A percentile compares a stretch with the other conserved stretches of the same genome.
Conservation (phyloP, 2,329 filamentous ascomycete species). For the Fusarium virguliforme region DNA sequence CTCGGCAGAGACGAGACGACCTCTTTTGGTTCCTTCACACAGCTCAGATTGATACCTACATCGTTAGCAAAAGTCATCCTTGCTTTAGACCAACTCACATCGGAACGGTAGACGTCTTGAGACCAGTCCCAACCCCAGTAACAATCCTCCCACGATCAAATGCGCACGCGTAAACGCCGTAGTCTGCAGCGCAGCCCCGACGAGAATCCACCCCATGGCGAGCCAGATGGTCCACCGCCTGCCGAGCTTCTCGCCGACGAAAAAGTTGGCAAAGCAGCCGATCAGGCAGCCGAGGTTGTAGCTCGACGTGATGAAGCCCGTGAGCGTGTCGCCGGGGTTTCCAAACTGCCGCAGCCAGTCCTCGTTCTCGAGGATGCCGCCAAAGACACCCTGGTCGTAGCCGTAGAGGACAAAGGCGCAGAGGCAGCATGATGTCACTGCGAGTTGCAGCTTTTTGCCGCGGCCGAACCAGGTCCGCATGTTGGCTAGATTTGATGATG, state of each 20-base stretch:
- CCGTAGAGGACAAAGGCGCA: slow-evolving; percentile 54
- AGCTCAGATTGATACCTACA: slow-evolving; percentile 55
- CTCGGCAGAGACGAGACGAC: slow-evolving; percentile 67
- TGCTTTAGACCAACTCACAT: not conserved
- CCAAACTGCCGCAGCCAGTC: slow-evolving; percentile 58
- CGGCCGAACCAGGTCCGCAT: slow-evolving; percentile 46
- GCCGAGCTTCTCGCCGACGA: slow-evolving; percentile 67
- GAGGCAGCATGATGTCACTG: slow-evolving; percentile 45
- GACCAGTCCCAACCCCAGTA: slow-evolving; percentile 65
- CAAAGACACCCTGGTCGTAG: slow-evolving; percentile 66
- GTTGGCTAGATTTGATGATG: not conserved
- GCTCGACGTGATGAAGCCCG: slow-evolving; percentile 50
- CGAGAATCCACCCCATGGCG: slow-evolving; percentile 70
- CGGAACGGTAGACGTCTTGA: slow-evolving; percentile 59
- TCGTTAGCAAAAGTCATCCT: not conserved
- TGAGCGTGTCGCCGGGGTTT: slow-evolving; percentile 45
- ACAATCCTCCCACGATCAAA: slow-evolving; percentile 65
- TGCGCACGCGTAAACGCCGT: slow-evolving; percentile 61
- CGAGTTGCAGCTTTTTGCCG: slow-evolving; percentile 43
- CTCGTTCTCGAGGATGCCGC: slow-evolving; percentile 62
- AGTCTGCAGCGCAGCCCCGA: slow-evolving; percentile 73
- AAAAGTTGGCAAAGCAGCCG: slow-evolving; percentile 60
- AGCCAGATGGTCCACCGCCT: slow-evolving; percentile 68
- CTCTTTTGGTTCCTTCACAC: slow-evolving; percentile 65
- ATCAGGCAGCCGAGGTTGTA: slow-evolving; percentile 61